Base-by-base conservation (phyloP, 192 early-diverging fungal genomes). In the Funneliformis geosporum region DNA sequence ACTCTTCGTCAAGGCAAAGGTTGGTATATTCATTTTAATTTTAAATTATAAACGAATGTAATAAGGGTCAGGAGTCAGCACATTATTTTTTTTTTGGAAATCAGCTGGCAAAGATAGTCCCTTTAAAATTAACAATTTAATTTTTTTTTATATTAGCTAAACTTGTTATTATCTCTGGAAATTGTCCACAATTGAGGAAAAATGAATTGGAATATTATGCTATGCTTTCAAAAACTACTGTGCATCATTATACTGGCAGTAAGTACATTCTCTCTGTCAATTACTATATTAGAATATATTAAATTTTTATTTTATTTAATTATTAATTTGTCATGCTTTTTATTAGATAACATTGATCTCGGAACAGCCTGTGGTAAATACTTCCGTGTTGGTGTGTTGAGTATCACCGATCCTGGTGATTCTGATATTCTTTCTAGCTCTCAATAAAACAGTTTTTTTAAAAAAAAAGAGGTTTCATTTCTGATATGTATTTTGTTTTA, bases 201-300 rank as follows among this genome's bases (percentile, higher is more conserved):
- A 95, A 95, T 76, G 98, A 99, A 93, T 94, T 99, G 83, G 97
- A 99, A 91, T 99, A 99, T 96, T 99, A 99, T 92, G 98, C 98
- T 87, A 99, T 99, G 98, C 92, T 99, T 80, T 95, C 96, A 91
- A 99, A 99, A 94, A 98, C 98, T 85, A 91, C 91, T 91, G 98
- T 99, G 84, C 98, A 99, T 93, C 98, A 99, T 97, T 97, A 96
- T 93, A 87, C 88, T 85, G 97, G 97, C 85, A 97, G 94, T 96
- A 90, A 90, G 93, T 91, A 79, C 86, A 33, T 59, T 8, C 9
- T 66, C 40, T 43, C 18, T 46, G 14, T 82, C 8, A 14, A 68
- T 42, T 76, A 33, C 11, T 6, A 5, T 18, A 21, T 81, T 11
- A 81, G 9, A 27, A 46, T 5, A 7, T 47, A 33, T 55, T 40